Evolutionary conservation across 2,329 filamentous ascomycete species (phyloP).

Genomic region (Epichloe gansuensis): DNA sequence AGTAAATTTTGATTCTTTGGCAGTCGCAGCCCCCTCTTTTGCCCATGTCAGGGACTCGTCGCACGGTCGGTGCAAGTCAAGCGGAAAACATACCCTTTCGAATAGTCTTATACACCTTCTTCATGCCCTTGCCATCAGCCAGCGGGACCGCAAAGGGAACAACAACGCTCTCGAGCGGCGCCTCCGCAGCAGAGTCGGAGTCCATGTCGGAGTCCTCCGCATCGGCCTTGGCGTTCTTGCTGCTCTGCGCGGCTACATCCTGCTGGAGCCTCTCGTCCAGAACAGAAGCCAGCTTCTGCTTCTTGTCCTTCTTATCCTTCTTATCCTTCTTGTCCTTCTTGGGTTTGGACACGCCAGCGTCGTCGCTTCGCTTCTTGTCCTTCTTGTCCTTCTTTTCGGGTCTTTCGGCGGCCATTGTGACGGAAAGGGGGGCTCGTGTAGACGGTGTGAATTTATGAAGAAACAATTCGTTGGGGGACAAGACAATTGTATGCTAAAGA

Average conservation of each 20-base stretch:
- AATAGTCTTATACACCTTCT: constrained; percentile 47
- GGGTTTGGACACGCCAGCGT: constrained; percentile 39
- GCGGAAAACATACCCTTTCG: constrained; percentile 35
- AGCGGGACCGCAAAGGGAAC: constrained; percentile 77
- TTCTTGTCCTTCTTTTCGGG: constrained; percentile 44
- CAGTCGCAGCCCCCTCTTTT: too few relatives aligned
- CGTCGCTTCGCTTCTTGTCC: constrained; percentile 47
- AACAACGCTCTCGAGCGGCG: constrained; percentile 42
- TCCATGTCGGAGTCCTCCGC: constrained; percentile 34
- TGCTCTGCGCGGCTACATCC: constrained; percentile 32
- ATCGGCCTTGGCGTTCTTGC: constrained; percentile 25
- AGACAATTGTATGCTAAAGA: neutral
- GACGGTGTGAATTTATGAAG: too few relatives aligned
- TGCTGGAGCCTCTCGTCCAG: constrained; percentile 55
- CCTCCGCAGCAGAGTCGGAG: constrained; percentile 28
- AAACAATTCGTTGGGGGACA: neutral
- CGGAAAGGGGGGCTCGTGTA: neutral
- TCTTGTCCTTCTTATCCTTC: constrained; percentile 61
- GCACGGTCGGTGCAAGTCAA: neutral
- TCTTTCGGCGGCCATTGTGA: constrained; percentile 35
- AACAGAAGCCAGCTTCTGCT: constrained; percentile 56
- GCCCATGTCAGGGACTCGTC: too few relatives aligned
- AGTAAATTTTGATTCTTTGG: neutral
- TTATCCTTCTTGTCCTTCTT: constrained; percentile 53
- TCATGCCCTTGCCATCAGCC: constrained; percentile 63